Percentiles rank a stretch among this genome's conserved stretches.
These are phyloP conservation scores for Annulohypoxylon truncatum DNA, from an alignment of 2,329 filamentous ascomycete genomes.

Conservation along the genomic window DNA sequence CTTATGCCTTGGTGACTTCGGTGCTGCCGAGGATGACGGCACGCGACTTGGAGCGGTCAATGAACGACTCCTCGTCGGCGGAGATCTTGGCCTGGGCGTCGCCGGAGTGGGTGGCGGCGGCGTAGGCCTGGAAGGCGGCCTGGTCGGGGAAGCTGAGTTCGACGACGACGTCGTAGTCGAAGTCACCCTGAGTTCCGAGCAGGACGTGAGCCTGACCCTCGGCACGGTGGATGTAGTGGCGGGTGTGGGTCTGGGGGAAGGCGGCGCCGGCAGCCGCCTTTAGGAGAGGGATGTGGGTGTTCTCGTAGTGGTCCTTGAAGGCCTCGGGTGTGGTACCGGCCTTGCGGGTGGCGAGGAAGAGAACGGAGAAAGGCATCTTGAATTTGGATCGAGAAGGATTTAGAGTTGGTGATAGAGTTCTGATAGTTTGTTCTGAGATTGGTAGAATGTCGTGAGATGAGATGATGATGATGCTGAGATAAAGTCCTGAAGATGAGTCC, in stretches of 20 bases:
- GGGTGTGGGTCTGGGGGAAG: slow-evolving; percentile 42
- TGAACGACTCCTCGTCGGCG: slow-evolving; percentile 40
- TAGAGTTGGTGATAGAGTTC: slow-evolving; percentile 2
- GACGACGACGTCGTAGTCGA: slow-evolving; percentile 40
- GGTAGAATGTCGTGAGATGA: background rate
- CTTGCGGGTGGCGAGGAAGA: slow-evolving; percentile 39
- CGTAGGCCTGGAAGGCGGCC: slow-evolving; percentile 41
- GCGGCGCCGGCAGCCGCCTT: slow-evolving; percentile 31
- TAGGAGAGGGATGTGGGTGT: slow-evolving; percentile 33
- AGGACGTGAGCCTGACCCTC: slow-evolving; percentile 32
- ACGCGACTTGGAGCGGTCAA: slow-evolving; percentile 39
- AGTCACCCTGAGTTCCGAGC: slow-evolving; percentile 38
- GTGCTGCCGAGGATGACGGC: slow-evolving; percentile 32
- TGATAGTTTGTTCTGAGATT: background rate
- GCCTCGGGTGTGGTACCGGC: slow-evolving; percentile 36
- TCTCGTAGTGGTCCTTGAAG: slow-evolving; percentile 41
- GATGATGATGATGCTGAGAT: slow-evolving; percentile 6
- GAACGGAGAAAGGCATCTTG: slow-evolving; percentile 33
- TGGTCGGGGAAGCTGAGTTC: slow-evolving; percentile 39
- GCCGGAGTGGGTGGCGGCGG: slow-evolving; percentile 30
- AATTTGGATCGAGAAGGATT: background rate
- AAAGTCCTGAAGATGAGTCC: background rate
- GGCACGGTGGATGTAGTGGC: slow-evolving; percentile 39
- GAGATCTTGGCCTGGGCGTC: slow-evolving; percentile 40
- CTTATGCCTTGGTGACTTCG: slow-evolving; percentile 22